phyloP scores from a whole-genome alignment of 2,329 filamentous ascomycete genomes.

The Karstenula rhodostoma region DNA sequence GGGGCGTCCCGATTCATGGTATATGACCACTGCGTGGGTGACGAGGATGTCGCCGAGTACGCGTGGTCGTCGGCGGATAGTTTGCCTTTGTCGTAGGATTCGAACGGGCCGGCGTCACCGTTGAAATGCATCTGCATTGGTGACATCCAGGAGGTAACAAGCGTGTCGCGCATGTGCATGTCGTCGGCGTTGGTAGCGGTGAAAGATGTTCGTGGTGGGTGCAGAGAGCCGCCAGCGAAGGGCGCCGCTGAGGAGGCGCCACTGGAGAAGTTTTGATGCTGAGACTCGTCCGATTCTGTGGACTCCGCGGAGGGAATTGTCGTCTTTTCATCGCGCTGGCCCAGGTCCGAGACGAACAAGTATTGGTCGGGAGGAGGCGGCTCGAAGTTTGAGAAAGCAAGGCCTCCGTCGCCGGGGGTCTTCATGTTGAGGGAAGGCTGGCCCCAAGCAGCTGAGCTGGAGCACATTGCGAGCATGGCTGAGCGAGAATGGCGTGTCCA shows the following conservation, averaged over 20 bases:
- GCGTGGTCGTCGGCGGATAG: conserved; percentile 6
- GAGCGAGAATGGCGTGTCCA: neutral
- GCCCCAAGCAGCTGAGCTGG: neutral
- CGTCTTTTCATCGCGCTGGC: neutral
- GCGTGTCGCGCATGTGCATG: neutral
- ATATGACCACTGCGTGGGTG: neutral
- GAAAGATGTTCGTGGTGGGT: conserved; percentile 3
- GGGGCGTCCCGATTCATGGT: neutral
- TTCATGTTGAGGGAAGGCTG: neutral
- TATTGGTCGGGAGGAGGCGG: neutral
- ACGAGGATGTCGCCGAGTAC: neutral
- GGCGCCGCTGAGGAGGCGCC: neutral
- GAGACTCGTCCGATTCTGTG: neutral
- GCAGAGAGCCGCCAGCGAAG: neutral
- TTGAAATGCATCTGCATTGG: conserved; percentile 23
- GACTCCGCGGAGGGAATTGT: neutral
- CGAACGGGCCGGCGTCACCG: conserved; percentile 1
- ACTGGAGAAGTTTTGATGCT: neutral
- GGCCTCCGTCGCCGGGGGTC: neutral
- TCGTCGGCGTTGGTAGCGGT: conserved; percentile 11
- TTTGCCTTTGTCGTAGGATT: conserved; percentile 6
- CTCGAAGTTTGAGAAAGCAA: neutral
- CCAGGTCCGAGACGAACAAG: neutral
- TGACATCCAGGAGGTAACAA: conserved; percentile 12
- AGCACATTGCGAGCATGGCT: neutral